These are phyloP conservation scores for Chrysanthemum seticuspe DNA, from an alignment of 129 eudicot species.

Conservation along the genomic window DNA sequence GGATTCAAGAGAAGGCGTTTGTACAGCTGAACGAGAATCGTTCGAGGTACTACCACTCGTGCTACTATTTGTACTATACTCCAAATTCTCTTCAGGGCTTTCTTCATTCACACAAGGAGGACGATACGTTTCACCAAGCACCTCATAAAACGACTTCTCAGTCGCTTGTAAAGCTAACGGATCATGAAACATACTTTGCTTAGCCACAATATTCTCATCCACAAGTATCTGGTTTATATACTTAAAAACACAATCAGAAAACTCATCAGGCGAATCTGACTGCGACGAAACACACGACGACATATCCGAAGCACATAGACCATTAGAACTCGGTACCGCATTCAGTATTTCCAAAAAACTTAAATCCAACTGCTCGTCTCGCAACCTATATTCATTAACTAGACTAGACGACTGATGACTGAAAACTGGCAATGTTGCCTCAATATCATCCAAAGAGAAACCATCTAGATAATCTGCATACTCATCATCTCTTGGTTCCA, in stretches of 20 bases:
- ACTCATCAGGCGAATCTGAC: slow-evolving; percentile 61
- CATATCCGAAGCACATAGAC: slow-evolving; percentile 33
- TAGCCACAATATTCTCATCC: slow-evolving; percentile 75
- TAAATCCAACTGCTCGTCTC: slow-evolving; percentile 44
- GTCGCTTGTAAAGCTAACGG: slow-evolving; percentile 68
- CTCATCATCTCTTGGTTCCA: slow-evolving; percentile 57
- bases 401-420: slow-evolving; percentile 34
- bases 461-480: slow-evolving; percentile 36
- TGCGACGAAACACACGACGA: slow-evolving; percentile 20
- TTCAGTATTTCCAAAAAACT: slow-evolving; percentile 44
- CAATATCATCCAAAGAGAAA: slow-evolving; percentile 35
- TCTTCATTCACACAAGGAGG: slow-evolving; percentile 19
- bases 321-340: slow-evolving; percentile 25
- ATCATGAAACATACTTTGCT: slow-evolving; percentile 74
- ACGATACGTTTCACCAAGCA: slow-evolving; percentile 51
- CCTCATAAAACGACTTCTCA: slow-evolving; percentile 74
- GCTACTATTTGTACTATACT: slow-evolving; percentile 51
- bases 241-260: slow-evolving; percentile 58
- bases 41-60: slow-evolving; percentile 33
- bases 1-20: slow-evolving; percentile 33
- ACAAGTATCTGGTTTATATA: slow-evolving; percentile 66
- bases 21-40: slow-evolving; percentile 41
- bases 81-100: slow-evolving; percentile 52
- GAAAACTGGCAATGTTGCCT: slow-evolving; percentile 31
- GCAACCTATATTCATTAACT: slow-evolving; percentile 41